A percentile compares a stretch with the other conserved stretches of the same genome.
Evolutionary conservation across 164 flowering plant species (phyloP).

Genomic region (Macadamia tetraphylla): DNA sequence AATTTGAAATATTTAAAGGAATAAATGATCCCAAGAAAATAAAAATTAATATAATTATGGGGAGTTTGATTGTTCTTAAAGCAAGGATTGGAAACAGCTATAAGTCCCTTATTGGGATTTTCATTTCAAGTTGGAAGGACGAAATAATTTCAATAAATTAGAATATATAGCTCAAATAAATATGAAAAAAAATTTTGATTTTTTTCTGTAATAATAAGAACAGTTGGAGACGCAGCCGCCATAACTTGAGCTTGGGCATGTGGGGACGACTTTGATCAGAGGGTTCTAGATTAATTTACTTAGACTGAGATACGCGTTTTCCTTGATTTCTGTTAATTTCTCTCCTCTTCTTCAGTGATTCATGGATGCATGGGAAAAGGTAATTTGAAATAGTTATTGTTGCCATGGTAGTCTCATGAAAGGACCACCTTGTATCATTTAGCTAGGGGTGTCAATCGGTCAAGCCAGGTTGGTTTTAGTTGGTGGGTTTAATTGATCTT

Average conservation of each 20-base stretch:
- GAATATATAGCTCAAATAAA: not conserved
- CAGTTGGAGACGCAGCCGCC: conserved; percentile 39
- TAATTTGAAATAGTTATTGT: too few relatives aligned
- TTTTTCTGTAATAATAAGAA: not conserved
- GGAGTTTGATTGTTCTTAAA: conserved; percentile 38
- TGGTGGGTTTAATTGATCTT: too few relatives aligned
- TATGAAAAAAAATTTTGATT: not conserved
- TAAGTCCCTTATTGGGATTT: conserved; percentile 36
- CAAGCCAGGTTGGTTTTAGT: too few relatives aligned
- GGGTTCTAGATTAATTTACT: conserved; percentile 1
- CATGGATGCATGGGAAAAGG: not conserved
- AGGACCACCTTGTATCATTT: too few relatives aligned
- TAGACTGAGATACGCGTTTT: conserved; percentile 30
- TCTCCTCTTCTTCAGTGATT: not conserved
- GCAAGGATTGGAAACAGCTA: conserved; percentile 36
- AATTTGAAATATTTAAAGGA: conserved; percentile 9
- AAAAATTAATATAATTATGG: conserved; percentile 8
- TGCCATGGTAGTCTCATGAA: too few relatives aligned
- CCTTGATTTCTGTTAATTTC: not conserved
- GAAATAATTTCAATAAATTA: conserved; percentile 7
- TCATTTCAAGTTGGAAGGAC: conserved; percentile 19
- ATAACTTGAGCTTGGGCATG: conserved; percentile 33
- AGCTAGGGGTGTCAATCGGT: too few relatives aligned
- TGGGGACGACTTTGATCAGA: conserved; percentile 21
- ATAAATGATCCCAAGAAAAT: conserved; percentile 53